A percentile compares a stretch with the other conserved stretches of the same genome.
Conservation (phyloP, 176 grass and related monocot genomes). For the Oryza nivara region DNA sequence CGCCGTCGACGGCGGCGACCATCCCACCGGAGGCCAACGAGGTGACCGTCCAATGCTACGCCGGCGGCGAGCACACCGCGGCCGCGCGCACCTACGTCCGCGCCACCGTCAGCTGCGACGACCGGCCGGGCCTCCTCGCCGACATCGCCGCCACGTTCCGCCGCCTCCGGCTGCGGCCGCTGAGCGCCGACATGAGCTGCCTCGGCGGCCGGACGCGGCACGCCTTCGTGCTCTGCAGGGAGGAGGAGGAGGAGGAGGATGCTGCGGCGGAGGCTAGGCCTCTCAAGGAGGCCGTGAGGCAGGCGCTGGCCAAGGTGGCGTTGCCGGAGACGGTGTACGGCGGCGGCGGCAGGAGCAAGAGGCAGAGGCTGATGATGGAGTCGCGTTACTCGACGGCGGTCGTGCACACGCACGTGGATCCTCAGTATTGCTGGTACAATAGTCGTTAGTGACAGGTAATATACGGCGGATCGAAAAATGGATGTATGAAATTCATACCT, state of each 20-base stretch:
- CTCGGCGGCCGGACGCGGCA: conserved; percentile 46
- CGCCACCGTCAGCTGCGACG: conserved; percentile 53
- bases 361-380: conserved; percentile 40
- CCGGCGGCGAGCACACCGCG: background rate
- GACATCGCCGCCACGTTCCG: conserved; percentile 38
- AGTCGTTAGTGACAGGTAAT: too few relatives aligned
- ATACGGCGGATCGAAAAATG: too few relatives aligned
- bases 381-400: background rate
- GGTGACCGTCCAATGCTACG: conserved; percentile 25
- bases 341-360: conserved; percentile 32
- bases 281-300: conserved; percentile 42
- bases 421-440: too few relatives aligned
- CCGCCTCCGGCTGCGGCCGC: conserved; percentile 36
- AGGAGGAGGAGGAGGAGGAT: background rate
- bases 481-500: too few relatives aligned
- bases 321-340: conserved; percentile 40
- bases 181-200: conserved; percentile 37
- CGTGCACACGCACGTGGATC: background rate
- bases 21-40: conserved; percentile 41
- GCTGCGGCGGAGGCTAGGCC: background rate
- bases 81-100: background rate
- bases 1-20: background rate
- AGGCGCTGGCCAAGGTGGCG: conserved; percentile 37
- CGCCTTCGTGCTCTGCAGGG: conserved; percentile 31
- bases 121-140: conserved; percentile 45